phyloP scores from a whole-genome alignment of 345 rosid species.

The Camelina laxa region DNA sequence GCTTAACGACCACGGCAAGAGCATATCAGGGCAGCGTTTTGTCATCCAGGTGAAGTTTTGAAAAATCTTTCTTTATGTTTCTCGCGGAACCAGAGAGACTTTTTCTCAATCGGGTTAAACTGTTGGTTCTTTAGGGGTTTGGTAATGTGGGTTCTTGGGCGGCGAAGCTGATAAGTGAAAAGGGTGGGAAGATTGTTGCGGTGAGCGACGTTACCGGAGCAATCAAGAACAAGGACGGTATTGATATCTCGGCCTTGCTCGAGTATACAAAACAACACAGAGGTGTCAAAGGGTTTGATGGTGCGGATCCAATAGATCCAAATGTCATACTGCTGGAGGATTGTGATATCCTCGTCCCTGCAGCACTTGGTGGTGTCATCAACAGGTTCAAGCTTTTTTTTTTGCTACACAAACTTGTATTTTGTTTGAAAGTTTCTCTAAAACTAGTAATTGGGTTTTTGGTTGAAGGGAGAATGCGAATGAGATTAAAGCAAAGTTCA shows the following conservation, averaged over 20 bases:
- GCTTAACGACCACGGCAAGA: conserved; percentile 80
- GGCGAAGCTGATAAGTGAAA: conserved; percentile 73
- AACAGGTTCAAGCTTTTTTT: conserved; percentile 60
- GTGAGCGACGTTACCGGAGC: conserved; percentile 90
- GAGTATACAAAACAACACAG: conserved; percentile 64
- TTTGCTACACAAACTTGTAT: neutral
- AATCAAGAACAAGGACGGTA: conserved; percentile 81
- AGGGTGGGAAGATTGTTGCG: conserved; percentile 87
- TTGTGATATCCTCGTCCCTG: conserved; percentile 90
- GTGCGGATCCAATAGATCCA: conserved; percentile 62
- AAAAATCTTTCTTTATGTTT: neutral
- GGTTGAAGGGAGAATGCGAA: conserved; percentile 80
- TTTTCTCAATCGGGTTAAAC: neutral
- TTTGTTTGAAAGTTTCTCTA: neutral
- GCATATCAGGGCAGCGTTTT: conserved; percentile 75
- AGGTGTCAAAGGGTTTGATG: conserved; percentile 87
- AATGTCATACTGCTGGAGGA: conserved; percentile 74
- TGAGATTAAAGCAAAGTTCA: conserved; percentile 85
- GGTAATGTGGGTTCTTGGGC: conserved; percentile 99
- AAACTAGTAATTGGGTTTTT: neutral
- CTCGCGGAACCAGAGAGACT: neutral
- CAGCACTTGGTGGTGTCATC: conserved; percentile 97
- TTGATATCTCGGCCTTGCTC: conserved; percentile 69
- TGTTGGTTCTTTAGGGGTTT: conserved; percentile 60
- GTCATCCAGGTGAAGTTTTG: conserved; percentile 69